Evolutionary conservation across 306 rosid genomes (phyloP).

Genomic region (Pterocarpus santalinus): DNA sequence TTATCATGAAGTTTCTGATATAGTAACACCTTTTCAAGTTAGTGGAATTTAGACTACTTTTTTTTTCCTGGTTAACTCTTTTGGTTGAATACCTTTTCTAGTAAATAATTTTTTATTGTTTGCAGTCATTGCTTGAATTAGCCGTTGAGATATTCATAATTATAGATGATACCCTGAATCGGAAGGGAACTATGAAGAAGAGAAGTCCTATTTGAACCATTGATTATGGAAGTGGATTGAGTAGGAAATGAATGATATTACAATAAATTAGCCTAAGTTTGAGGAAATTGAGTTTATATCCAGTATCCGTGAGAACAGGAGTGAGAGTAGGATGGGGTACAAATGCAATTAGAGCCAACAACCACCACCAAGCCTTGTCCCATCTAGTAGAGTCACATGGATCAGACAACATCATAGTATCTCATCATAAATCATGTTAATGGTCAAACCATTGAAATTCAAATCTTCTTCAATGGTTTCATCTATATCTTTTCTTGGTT

Average conservation of each 20-base stretch:
- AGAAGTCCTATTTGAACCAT: neutral
- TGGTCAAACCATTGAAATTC: too few relatives aligned
- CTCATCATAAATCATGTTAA: too few relatives aligned
- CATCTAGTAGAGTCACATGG: too few relatives aligned
- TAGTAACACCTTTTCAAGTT: neutral
- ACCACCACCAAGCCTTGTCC: too few relatives aligned
- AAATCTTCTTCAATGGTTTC: too few relatives aligned
- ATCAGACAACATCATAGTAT: too few relatives aligned
- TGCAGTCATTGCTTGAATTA: neutral
- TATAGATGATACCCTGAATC: neutral
- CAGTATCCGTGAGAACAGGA: too few relatives aligned
- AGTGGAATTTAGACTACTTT: neutral
- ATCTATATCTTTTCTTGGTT: too few relatives aligned
- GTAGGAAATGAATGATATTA: neutral
- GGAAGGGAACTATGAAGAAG: neutral
- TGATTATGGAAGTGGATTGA: neutral
- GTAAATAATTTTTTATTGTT: neutral
- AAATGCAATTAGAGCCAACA: too few relatives aligned
- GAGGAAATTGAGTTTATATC: too few relatives aligned
- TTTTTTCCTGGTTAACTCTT: neutral
- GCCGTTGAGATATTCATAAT: neutral
- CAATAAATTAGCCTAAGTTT: neutral
- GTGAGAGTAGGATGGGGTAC: too few relatives aligned
- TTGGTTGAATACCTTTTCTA: neutral
- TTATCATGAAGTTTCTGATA: neutral